Percentiles rank a stretch among this genome's conserved stretches.
Evolutionary conservation across 1,139 yeast species (phyloP).

Genomic region (Meyerozyma sp.): DNA sequence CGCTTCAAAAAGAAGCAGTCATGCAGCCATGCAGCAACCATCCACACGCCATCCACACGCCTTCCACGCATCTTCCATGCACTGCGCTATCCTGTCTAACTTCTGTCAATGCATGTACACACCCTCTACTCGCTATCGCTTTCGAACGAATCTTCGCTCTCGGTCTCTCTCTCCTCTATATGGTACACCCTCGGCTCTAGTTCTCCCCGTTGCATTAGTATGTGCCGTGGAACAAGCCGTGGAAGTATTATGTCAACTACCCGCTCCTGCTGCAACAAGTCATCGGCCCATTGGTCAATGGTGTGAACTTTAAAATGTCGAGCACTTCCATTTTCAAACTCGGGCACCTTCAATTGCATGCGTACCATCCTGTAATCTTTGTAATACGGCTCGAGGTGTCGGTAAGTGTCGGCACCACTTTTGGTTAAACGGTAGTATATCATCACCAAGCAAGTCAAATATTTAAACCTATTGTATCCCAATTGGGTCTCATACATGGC

Average conservation of each 20-base stretch:
- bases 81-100: too few relatives aligned
- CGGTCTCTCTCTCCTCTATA: slow-evolving; percentile 11
- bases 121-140: slow-evolving; percentile 11
- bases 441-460: slow-evolving; percentile 57
- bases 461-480: slow-evolving; percentile 52
- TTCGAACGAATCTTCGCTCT: slow-evolving; percentile 9
- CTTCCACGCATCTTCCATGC: too few relatives aligned
- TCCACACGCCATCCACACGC: too few relatives aligned
- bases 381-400: slow-evolving; percentile 45
- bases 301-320: slow-evolving; percentile 28
- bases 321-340: slow-evolving; percentile 16
- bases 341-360: slow-evolving; percentile 23
- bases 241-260: slow-evolving; percentile 62
- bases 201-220: slow-evolving; percentile 34
- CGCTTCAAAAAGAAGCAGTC: too few relatives aligned
- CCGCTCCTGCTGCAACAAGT: slow-evolving; percentile 41
- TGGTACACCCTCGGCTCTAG: slow-evolving; percentile 34
- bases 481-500: slow-evolving; percentile 45
- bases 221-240: slow-evolving; percentile 36
- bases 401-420: slow-evolving; percentile 41
- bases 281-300: slow-evolving; percentile 62
- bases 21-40: too few relatives aligned
- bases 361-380: slow-evolving; percentile 49
- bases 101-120: neutral
- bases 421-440: slow-evolving; percentile 51